Evolutionary conservation across 1,139 yeast genomes (phyloP), one percentile per base, ranked within the genome.

Genomic region (Sugiyamaella novakii): DNA sequence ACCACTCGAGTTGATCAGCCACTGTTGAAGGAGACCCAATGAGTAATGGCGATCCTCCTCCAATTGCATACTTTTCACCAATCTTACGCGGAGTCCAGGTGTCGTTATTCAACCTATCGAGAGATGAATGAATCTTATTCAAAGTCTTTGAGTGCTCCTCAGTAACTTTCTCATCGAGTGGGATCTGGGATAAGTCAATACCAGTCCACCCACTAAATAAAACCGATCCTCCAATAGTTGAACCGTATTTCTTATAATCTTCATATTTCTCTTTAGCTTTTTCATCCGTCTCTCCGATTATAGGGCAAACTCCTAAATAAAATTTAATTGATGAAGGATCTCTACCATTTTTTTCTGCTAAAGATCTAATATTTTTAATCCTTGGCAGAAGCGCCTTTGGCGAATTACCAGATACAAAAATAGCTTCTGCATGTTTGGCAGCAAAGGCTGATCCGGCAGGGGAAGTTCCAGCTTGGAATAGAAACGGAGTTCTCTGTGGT

Each of bases 391-490:
- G 43, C 19, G 49, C 24, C 21, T 37, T 46, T 2, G 57, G 53
- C 3, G 52, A 28, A 18, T 50, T 33, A 0, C 56, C 57, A 3
- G 49, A 40, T 15, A 54, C 52, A 51, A 68, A 71, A 3, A 70
- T 69, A 10, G 65, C 66, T 51, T 72, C 76, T 1, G 75, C 75
- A 59, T 70, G 66, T 46, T 65, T 65, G 21, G 76, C 73, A 15
- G 76, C 75, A 54, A 68, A 70, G 5, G 65, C 65, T 29, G 67
- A 64, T 3, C 77, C 76, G 6, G 65, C 65, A 14, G 65, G 60
- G 1, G 75, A 71, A 22, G 74, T 65, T 17, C 76, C 76, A 2
- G 76, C 76, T 57, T 72, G 75, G 29, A 71, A 59, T 28, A 73
- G 60, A 19, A 72, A 70, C 2, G 76, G 76, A 7, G 72, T 60